A percentile compares a stretch with the other conserved stretches of the same genome.
These are phyloP conservation scores for Phoma sp. DNA, from an alignment of 2,329 filamentous ascomycete species.

Conservation along the genomic window DNA sequence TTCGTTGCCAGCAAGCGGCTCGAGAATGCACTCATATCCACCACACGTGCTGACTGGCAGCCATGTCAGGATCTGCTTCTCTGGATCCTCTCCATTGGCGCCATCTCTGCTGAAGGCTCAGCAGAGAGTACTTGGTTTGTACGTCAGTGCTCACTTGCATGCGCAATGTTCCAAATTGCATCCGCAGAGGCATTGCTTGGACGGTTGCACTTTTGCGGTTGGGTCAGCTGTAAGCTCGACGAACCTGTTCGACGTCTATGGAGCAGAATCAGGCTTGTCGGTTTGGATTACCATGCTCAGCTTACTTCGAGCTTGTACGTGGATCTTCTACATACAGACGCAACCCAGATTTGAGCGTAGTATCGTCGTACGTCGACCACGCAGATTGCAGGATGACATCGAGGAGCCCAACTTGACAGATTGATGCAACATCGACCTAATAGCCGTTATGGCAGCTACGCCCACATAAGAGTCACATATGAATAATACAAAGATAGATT, in stretches of 20 bases:
- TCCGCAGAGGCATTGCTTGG: slow-evolving; percentile 34
- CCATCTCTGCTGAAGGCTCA: slow-evolving; percentile 44
- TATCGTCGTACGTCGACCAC: slow-evolving; percentile 22
- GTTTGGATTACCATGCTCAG: slow-evolving; percentile 43
- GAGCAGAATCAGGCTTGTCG: slow-evolving; percentile 40
- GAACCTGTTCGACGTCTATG: slow-evolving; percentile 39
- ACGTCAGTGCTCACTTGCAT: slow-evolving; percentile 42
- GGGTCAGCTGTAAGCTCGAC: slow-evolving; percentile 48
- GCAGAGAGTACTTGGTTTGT: slow-evolving; percentile 42
- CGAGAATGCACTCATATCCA: slow-evolving; percentile 44
- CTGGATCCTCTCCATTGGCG: slow-evolving; percentile 47
- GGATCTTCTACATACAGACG: slow-evolving; percentile 33
- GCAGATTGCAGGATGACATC: slow-evolving; percentile 35
- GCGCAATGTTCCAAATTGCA: slow-evolving; percentile 38
- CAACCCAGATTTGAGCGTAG: slow-evolving; percentile 32
- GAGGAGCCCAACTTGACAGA: slow-evolving; percentile 36
- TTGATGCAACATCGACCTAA: slow-evolving; percentile 44
- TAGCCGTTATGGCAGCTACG: slow-evolving; percentile 12
- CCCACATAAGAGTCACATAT: background rate
- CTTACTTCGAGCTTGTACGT: slow-evolving; percentile 42
- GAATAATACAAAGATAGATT: slow-evolving; percentile 11
- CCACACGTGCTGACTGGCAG: slow-evolving; percentile 40
- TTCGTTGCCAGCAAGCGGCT: slow-evolving; percentile 42
- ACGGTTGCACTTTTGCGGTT: slow-evolving; percentile 44
- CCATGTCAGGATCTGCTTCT: slow-evolving; percentile 43